Evolutionary conservation across 1,284 basidiomycete species (phyloP).

Genomic region (Ceratobasidium sp.): DNA sequence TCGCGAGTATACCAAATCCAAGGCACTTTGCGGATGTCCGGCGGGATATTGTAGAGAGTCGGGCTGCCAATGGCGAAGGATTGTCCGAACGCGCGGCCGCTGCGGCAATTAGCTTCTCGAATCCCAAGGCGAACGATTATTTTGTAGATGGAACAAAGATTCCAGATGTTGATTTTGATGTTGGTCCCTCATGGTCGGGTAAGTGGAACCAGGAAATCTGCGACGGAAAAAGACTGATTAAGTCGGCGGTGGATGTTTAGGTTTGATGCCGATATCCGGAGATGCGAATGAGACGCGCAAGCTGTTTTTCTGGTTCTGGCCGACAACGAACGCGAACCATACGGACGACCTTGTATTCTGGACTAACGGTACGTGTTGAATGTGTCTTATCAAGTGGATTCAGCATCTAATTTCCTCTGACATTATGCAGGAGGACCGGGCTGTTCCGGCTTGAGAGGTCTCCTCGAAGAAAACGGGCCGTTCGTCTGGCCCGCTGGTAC

Average conservation of each 20-base stretch:
- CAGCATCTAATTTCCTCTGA: not conserved
- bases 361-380: constrained; percentile 28
- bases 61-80: not conserved
- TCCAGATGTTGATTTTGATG: constrained; percentile 77
- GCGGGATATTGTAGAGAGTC: not conserved
- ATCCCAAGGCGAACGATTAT: constrained; percentile 74
- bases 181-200: constrained; percentile 77
- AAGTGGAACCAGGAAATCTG: not conserved
- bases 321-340: constrained; percentile 54
- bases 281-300: constrained; percentile 73
- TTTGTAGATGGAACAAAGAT: constrained; percentile 75
- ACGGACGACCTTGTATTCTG: constrained; percentile 31
- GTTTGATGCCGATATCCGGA: constrained; percentile 76
- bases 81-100: not conserved
- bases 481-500: constrained; percentile 76
- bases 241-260: constrained; percentile 54
- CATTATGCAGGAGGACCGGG: constrained; percentile 62
- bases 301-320: constrained; percentile 91
- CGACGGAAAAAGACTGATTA: not conserved
- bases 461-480: constrained; percentile 86
- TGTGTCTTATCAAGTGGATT: not conserved
- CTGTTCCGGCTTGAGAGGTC: constrained; percentile 82
- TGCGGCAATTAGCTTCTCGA: constrained; percentile 77
- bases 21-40: constrained; percentile 9
- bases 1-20: not conserved